Evolutionary conservation across 148 eudicot species (phyloP), one percentile per base, ranked within the genome.

Genomic region (Tetragonia tetragonoides): DNA sequence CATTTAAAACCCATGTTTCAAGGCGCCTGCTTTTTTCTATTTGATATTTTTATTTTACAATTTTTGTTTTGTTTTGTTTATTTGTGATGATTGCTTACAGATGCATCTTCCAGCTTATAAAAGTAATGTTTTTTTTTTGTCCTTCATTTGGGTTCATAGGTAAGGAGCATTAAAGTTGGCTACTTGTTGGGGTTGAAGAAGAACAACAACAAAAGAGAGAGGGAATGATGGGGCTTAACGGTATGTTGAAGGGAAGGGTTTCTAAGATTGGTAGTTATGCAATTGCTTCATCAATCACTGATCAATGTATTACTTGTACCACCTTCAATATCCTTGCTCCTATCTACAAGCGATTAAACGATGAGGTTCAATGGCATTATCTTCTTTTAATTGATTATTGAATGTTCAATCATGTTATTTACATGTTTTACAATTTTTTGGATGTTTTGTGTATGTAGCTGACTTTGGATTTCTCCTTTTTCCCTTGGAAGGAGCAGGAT

Each of bases 291-390:
- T 80, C 92, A 5, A 85, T 88, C 54, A 79, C 85, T 14, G 97
- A 90, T 81, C 90, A 90, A 80, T 88, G 87, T 23, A 76, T 95
- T 67, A 91, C 98, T 34, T 96, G 99, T 75, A 96, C 99, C 64
- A 96, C 99, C 28, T 96, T 96, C 84, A 96, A 96, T 80, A 96
- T 96, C 70, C 92, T 96, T 46, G 99, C 99, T 39, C 99, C 99
- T 10, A 93, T 96, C 70, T 96, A 96, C 87, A 96, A 96, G 74
- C 82, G 98, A 64, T 87, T 96, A 49, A 82, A 79, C 71, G 75
- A 84, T 38, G 84, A 93, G 98, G 99, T 91, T 81, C 17, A 21
- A 59, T 72, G 49, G 68, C 61, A 56, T 73, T 61, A 2, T 28
- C 39, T 15, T 60, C 37, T 20, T 70, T 28, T 44, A 56, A 15